These are phyloP conservation scores for Lasiosphaeria ovina DNA, from an alignment of 495 filamentous ascomycete species.

Conservation along the genomic window DNA sequence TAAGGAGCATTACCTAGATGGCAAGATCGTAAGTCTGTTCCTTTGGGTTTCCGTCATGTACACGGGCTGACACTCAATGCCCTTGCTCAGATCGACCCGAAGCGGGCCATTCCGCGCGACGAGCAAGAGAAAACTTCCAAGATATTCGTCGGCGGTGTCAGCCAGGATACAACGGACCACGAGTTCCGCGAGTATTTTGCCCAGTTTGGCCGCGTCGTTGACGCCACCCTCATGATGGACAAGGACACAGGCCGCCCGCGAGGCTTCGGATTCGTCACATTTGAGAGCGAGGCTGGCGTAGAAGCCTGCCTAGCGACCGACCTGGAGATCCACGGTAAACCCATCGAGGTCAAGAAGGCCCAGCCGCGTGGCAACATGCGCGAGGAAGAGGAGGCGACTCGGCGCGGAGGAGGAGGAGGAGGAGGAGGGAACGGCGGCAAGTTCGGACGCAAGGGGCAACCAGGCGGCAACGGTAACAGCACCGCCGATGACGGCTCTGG, in stretches of 20 bases:
- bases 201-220: slow-evolving; percentile 92
- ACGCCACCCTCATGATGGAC: slow-evolving; percentile 99
- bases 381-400: slow-evolving; percentile 78
- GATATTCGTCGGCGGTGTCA: slow-evolving; percentile 97
- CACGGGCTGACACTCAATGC: not conserved
- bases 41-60: not conserved
- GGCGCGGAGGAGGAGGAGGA: slow-evolving; percentile 48
- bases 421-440: slow-evolving; percentile 43
- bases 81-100: slow-evolving; percentile 80
- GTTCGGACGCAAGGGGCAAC: slow-evolving; percentile 46
- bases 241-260: slow-evolving; percentile 95
- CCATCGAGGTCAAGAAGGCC: slow-evolving; percentile 97
- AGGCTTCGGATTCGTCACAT: slow-evolving; percentile 98
- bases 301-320: slow-evolving; percentile 77
- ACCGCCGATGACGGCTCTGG: slow-evolving; percentile 42
- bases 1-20: slow-evolving; percentile 96
- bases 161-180: slow-evolving; percentile 91
- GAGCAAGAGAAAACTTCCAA: slow-evolving; percentile 97
- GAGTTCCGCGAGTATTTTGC: slow-evolving; percentile 96
- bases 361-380: slow-evolving; percentile 93
- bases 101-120: slow-evolving; percentile 94
- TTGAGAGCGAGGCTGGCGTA: slow-evolving; percentile 93
- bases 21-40: slow-evolving; percentile 82
- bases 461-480: slow-evolving; percentile 41
- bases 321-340: slow-evolving; percentile 90